phyloP scores from a whole-genome alignment of 148 eudicot species.

The Rhododendron molle region DNA sequence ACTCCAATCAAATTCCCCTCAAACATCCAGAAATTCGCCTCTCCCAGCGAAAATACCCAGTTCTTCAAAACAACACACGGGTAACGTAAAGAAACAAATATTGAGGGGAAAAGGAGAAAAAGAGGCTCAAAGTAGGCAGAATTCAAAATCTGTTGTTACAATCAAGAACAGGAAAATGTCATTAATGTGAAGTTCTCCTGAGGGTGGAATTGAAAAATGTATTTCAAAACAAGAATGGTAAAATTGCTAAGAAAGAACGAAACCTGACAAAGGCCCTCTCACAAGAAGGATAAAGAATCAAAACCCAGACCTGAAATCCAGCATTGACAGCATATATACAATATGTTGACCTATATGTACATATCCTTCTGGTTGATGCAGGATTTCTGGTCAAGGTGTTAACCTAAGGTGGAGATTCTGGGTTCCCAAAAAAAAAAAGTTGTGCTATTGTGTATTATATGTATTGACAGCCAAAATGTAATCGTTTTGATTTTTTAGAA shows the following conservation, averaged over 20 bases:
- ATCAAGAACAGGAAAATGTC: not conserved
- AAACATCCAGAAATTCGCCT: not conserved
- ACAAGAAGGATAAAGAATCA: not conserved
- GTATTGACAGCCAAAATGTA: not conserved
- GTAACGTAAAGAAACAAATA: not conserved
- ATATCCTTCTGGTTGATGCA: constrained; percentile 21
- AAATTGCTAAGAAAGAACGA: not conserved
- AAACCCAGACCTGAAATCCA: constrained; percentile 35
- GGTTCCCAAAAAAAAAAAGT: constrained; percentile 16
- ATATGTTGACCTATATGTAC: constrained; percentile 2
- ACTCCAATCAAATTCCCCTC: not conserved
- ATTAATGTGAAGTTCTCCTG: not conserved
- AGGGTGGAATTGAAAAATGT: not conserved
- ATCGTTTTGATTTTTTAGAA: not conserved
- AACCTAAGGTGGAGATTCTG: constrained; percentile 21
- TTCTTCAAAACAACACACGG: not conserved
- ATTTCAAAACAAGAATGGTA: not conserved
- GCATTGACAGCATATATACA: constrained; percentile 12
- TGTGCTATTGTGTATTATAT: not conserved
- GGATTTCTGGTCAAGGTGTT: constrained; percentile 27
- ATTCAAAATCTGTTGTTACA: constrained; percentile 5
- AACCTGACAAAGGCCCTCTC: too few relatives aligned
- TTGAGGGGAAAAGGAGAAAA: not conserved
- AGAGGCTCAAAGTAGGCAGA: not conserved
- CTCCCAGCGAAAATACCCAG: not conserved